Percentiles rank a stretch among this genome's conserved stretches.
These are phyloP conservation scores for Fusarium devonianum DNA, from an alignment of 2,329 filamentous ascomycete genomes.

Conservation along the genomic window DNA sequence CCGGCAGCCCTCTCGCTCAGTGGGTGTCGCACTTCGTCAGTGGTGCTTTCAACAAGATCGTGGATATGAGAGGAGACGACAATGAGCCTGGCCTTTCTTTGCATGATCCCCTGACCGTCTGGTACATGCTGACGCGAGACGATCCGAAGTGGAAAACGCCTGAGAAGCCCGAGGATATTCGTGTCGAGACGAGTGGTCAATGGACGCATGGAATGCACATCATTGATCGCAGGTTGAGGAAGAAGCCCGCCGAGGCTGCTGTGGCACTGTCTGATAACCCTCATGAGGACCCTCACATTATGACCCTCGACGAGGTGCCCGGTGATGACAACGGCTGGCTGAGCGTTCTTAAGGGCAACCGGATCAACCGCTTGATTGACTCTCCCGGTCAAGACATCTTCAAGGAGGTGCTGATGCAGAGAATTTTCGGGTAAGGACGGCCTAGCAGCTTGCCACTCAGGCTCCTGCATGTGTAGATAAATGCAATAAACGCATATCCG, in stretches of 20 bases:
- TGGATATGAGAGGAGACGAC: slow-evolving; percentile 65
- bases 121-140: slow-evolving; percentile 74
- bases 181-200: slow-evolving; percentile 88
- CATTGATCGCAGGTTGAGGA: slow-evolving; percentile 72
- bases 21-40: slow-evolving; percentile 77
- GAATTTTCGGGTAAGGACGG: slow-evolving; percentile 61
- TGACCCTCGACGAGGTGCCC: slow-evolving; percentile 59
- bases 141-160: slow-evolving; percentile 65
- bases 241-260: slow-evolving; percentile 57
- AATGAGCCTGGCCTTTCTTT: slow-evolving; percentile 68
- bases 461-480: slow-evolving; percentile 28
- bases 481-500: slow-evolving; percentile 18
- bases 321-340: slow-evolving; percentile 82
- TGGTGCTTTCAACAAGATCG: slow-evolving; percentile 75
- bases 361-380: slow-evolving; percentile 74
- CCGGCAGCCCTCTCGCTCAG: slow-evolving; percentile 74
- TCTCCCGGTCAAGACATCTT: slow-evolving; percentile 74
- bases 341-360: slow-evolving; percentile 76
- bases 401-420: slow-evolving; percentile 69
- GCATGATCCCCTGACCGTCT: slow-evolving; percentile 81
- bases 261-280: slow-evolving; percentile 52
- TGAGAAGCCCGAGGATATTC: slow-evolving; percentile 76
- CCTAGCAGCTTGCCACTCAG: slow-evolving; percentile 1
- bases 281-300: slow-evolving; percentile 49
- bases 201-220: slow-evolving; percentile 95